Evolutionary conservation across 345 rosid genomes (phyloP).

Genomic region (Moringa oleifera): DNA sequence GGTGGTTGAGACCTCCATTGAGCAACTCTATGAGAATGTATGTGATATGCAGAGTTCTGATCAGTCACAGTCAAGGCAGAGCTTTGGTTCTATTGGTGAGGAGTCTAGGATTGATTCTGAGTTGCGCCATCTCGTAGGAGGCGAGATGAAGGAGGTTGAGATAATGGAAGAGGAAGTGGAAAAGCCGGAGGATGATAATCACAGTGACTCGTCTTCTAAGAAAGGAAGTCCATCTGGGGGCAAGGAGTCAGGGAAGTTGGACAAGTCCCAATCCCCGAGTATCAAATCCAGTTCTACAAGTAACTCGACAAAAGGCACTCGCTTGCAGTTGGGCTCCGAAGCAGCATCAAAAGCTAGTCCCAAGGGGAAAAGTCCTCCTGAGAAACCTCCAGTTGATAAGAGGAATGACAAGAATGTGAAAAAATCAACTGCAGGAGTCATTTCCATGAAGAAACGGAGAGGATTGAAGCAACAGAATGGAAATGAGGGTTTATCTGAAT

Average conservation of each 20-base stretch:
- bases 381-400: constrained; percentile 39
- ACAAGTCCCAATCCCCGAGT: constrained; percentile 30
- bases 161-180: constrained; percentile 45
- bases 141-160: constrained; percentile 55
- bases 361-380: constrained; percentile 32
- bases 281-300: constrained; percentile 34
- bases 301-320: constrained; percentile 29
- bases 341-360: constrained; percentile 32
- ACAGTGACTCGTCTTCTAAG: constrained; percentile 35
- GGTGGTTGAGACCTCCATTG: constrained; percentile 49
- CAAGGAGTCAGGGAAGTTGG: constrained; percentile 44
- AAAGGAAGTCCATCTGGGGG: constrained; percentile 34
- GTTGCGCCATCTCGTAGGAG: constrained; percentile 64
- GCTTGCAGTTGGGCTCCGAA: constrained; percentile 24
- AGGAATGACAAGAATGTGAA: constrained; percentile 32
- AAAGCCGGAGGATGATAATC: constrained; percentile 37
- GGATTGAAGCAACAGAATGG: constrained; percentile 45
- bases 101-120: constrained; percentile 91
- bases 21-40: constrained; percentile 76
- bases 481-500: constrained; percentile 32
- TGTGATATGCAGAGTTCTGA: constrained; percentile 88
- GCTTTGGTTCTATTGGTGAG: constrained; percentile 70
- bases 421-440: constrained; percentile 32
- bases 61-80: constrained; percentile 70
- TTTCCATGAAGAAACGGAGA: constrained; percentile 39